Base-by-base conservation (phyloP, 1,284 basidiomycete genomes). In the Bjerkandera adusta region DNA sequence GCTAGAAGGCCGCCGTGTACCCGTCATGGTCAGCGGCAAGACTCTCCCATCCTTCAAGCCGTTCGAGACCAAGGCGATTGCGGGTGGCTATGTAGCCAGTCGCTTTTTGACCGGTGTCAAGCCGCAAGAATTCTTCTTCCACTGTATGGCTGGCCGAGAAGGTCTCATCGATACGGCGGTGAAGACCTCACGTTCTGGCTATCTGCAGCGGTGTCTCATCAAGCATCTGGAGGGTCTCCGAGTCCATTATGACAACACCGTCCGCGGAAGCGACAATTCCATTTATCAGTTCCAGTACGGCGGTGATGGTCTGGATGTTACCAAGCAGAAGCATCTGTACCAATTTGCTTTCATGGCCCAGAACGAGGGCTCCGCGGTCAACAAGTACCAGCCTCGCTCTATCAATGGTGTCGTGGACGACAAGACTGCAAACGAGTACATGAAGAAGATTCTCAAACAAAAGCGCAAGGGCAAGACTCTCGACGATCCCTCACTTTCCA, bases 111-210 rank as follows among this genome's bases (percentile, higher is more conserved):
- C 97, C 15, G 97, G 97, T 50, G 88, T 99, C 64, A 92, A 90
- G 54, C 97, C 97, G 0, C 97, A 99, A 66, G 97, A 99, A 68
- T 99, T 97, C 72, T 99, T 97, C 73, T 99, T 99, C 80, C 97
- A 99, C 72, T 98, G 97, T 68, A 99, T 99, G 97, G 95, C 97
- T 50, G 97, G 97, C 45, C 85, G 97, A 59, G 97, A 99, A 72
- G 97, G 97, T 66, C 79, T 99, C 26, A 99, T 99, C 62, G 97
- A 99, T 66, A 99, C 97, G 8, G 97, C 97, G 40, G 97, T 99
- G 68, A 99, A 99, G 72, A 99, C 97, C 4, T 92, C 91, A 55
- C 92, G 97, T 54, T 99, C 97, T 8, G 97, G 97, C 18, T 99
- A 99, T 67, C 79, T 99, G 36, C 97, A 99, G 66, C 84, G 97